Base-by-base conservation (phyloP, 1,284 basidiomycete species). In the Calocybe gambosa region DNA sequence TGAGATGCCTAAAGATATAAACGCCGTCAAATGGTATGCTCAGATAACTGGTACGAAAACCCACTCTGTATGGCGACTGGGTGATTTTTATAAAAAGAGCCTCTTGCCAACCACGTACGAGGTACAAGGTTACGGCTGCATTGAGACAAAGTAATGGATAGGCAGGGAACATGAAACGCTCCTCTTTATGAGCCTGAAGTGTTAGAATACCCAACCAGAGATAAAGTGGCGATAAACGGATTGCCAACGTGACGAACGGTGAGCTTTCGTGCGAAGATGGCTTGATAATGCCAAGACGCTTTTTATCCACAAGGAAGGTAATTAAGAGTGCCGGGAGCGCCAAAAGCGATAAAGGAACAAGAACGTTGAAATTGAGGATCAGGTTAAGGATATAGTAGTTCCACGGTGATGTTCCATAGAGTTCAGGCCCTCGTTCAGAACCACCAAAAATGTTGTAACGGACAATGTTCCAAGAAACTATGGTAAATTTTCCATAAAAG, bases 91-190 rank as follows among this genome's bases (percentile, higher is more conserved):
- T 75, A 59, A 80, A 96, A 1, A 69, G 64, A n/a, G 69, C 71
- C 69, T 96, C 93, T 53, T 89, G 63, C 89, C 88, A 93, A 13
- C 91, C 91, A 52, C 90, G 78, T 12, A 88, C 58, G 26, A 97
- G 73, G 67, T 88, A 94, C 20, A 96, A 56, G 26, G 83, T 73
- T 20, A 94, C 84, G 2, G 92, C 92, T 0, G 93, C 95, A 63
- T 98, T 98, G 69, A 99, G 90, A 62, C 90, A 92, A 43, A 99
- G 68, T 37, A 98, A 68, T 0, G 93, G 86, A 66, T 97, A 99
- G 1, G 82, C 85, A 0, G 96, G 95, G 66, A 85, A 99, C 84
- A 99, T 89, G 71, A 99, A 99, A 19, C 96, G 77, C 63, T 99
- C 96, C 66, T 99, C 96, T 69, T 99, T 99, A 70, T 99, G 96